A percentile compares a stretch with the other conserved stretches of the same genome.
Evolutionary conservation across 106 monocot genomes (phyloP).

Genomic region (Apostasia shenzhenica): DNA sequence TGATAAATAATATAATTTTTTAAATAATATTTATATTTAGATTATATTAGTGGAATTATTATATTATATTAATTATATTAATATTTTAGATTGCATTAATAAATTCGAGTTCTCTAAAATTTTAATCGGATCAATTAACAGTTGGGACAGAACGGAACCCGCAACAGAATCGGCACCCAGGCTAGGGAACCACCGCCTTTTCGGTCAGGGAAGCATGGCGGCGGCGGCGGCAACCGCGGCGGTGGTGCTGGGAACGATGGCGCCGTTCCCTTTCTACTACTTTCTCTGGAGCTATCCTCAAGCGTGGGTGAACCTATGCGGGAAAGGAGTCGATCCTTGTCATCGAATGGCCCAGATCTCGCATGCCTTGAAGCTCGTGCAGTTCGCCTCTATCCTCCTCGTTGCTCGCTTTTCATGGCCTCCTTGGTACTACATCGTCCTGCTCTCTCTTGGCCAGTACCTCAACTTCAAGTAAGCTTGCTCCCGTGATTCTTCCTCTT

Average conservation of each 20-base stretch:
- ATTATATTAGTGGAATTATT: no score
- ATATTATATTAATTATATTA: no score
- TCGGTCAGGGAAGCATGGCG: background rate
- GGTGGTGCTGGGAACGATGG: constrained; percentile 26
- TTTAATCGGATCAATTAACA: no score
- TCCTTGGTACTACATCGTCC: constrained; percentile 40
- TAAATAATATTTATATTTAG: no score
- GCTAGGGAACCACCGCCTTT: no score
- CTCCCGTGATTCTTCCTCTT: background rate
- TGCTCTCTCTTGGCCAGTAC: constrained; percentile 71
- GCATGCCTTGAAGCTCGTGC: constrained; percentile 61
- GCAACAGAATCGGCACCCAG: no score
- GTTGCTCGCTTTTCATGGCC: constrained; percentile 48
- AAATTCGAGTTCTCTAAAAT: no score
- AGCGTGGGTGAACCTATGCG: constrained; percentile 78
- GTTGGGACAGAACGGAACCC: no score
- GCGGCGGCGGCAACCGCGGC: constrained; percentile 1
- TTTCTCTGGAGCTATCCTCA: constrained; percentile 68
- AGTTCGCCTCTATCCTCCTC: constrained; percentile 66
- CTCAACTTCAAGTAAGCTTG: constrained; percentile 78
- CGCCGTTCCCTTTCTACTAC: constrained; percentile 91
- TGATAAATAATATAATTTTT: no score
- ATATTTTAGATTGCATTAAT: no score
- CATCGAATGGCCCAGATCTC: constrained; percentile 83
- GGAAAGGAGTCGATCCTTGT: constrained; percentile 60